Base-by-base conservation (phyloP, 1,139 yeast genomes). In the Hanseniaspora uvarum region DNA sequence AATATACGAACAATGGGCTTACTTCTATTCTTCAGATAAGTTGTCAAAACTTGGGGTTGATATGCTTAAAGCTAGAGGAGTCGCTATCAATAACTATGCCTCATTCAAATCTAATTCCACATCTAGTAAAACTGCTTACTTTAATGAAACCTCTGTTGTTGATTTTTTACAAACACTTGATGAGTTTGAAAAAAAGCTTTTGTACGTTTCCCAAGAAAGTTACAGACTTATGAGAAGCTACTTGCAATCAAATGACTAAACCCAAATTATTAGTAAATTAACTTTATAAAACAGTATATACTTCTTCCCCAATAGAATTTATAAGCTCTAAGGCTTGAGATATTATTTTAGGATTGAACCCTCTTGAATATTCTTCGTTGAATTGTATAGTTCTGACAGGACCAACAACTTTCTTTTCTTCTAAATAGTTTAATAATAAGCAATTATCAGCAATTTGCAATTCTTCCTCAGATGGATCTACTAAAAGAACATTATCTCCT, bases 371-470 rank as follows among this genome's bases (percentile, higher is more conserved):
- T 2, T 63, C 58, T 46, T 62, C 61, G 56, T 69, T 71, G 46
- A 83, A 69, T 51, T 79, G 77, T 28, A 80, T 68, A 39, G 81
- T 79, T 56, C 77, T 72, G 2, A 83, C 68, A 3, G 94, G 92
- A 0, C 87, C 71, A 30, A 80, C 78, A 2, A 86, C 80, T 57
- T 75, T 73, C 21, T 80, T 80, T 56, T 80, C 70, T 36, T 45
- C 36, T 54, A 78, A 76, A 79, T 83, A 88, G 38, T 92, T 80
- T 8, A 86, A 66, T 48, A 87, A 70, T 19, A 89, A 59, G 0
- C 95, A 95, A 58, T 85, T 84, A 60, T 88, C 95, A 57, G 89
- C 75, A 1, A 88, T 95, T 58, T 81, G 86, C 63, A 86, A 89
- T 67, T 89, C 98, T 58, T 83, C 86, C 21, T 78, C 70, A 0